phyloP scores from a whole-genome alignment of 306 rosid species.

The Sophora flavescens region DNA sequence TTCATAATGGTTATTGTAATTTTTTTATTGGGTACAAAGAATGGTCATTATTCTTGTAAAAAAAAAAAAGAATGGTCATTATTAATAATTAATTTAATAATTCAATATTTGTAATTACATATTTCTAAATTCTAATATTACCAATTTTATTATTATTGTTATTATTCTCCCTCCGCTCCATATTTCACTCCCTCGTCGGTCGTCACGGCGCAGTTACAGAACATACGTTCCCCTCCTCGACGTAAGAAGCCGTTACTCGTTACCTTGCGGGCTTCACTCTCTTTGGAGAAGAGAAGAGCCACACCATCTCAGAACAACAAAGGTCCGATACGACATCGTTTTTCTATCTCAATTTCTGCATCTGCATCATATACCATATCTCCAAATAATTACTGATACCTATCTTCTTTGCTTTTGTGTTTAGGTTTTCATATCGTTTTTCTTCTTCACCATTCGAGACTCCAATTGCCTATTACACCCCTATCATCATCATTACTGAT shows the following conservation, averaged over 20 bases:
- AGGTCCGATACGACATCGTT: constrained; percentile 44
- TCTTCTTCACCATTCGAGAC: neutral
- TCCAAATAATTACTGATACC: neutral
- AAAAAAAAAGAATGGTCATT: no score
- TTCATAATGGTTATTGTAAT: no score
- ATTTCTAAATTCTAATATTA: no score
- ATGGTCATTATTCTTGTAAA: no score
- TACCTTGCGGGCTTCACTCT: constrained; percentile 66
- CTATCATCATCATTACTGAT: neutral
- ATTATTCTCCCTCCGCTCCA: neutral
- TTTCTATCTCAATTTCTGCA: neutral
- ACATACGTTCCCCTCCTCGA: constrained; percentile 46
- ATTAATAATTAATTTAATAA: no score
- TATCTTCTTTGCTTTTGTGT: constrained; percentile 50
- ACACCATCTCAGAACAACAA: constrained; percentile 35
- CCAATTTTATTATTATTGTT: neutral
- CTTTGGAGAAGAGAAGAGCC: constrained; percentile 13
- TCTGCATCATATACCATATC: constrained; percentile 1
- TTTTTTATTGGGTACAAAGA: no score
- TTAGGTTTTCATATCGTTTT: constrained; percentile 42
- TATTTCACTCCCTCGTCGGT: neutral
- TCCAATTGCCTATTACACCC: no score
- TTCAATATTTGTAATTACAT: neutral
- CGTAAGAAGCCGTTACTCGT: constrained; percentile 49
- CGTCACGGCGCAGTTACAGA: constrained; percentile 62